A percentile compares a stretch with the other conserved stretches of the same genome.
These are phyloP conservation scores for Cladosporium sp. DNA, from an alignment of 2,329 filamentous ascomycete species.

Conservation along the genomic window DNA sequence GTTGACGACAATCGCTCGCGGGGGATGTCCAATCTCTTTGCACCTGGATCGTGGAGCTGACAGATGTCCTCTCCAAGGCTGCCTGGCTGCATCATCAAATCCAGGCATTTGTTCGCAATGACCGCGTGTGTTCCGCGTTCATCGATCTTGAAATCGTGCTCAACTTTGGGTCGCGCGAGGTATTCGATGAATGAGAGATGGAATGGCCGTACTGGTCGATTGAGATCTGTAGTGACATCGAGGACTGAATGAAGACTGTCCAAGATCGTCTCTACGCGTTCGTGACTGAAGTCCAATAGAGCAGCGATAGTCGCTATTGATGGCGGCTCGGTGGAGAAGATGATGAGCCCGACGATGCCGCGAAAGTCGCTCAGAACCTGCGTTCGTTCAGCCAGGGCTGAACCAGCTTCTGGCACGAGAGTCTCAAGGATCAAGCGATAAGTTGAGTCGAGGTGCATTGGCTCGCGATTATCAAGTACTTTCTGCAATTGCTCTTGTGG, in stretches of 20 bases:
- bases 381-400: conserved; percentile 26
- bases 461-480: no score
- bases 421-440: no score
- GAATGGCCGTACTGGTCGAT: conserved; percentile 21
- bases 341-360: conserved; percentile 20
- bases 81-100: conserved; percentile 1
- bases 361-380: conserved; percentile 26
- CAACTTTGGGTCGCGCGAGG: conserved; percentile 13
- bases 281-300: conserved; percentile 17
- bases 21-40: not conserved
- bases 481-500: not conserved
- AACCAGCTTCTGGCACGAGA: conserved; percentile 7
- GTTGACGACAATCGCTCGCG: not conserved
- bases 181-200: conserved; percentile 30
- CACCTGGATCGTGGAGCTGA: not conserved
- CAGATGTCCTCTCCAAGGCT: not conserved
- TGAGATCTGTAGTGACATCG: conserved; percentile 16
- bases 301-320: conserved; percentile 15
- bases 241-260: conserved; percentile 24
- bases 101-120: conserved; percentile 17
- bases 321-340: conserved; percentile 20
- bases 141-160: conserved; percentile 18
- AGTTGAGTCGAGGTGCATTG: no score
- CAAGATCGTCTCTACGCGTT: conserved; percentile 17
- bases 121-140: conserved; percentile 14